Conservation (phyloP, 345 rosid genomes). For the Citrus sp. region DNA sequence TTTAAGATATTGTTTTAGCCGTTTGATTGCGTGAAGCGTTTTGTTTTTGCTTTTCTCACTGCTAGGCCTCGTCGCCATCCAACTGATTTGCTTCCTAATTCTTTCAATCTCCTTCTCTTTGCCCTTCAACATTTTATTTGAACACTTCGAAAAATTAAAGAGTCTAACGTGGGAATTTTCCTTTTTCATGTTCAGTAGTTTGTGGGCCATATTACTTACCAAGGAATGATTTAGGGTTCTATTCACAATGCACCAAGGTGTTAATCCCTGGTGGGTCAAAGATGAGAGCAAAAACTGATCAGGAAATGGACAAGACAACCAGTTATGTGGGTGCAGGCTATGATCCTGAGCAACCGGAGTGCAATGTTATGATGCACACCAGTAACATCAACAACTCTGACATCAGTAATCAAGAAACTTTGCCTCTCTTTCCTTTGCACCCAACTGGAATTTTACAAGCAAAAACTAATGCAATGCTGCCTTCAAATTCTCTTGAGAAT, state of each 20-base stretch:
- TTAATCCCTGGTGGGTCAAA: conserved; percentile 27
- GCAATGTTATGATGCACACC: background rate
- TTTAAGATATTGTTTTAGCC: background rate
- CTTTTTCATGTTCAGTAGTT: conserved; percentile 23
- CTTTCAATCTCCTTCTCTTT: background rate
- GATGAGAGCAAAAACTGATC: conserved; percentile 23
- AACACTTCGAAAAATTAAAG: background rate
- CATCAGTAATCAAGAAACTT: conserved; percentile 25
- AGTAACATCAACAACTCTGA: background rate
- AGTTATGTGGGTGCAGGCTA: background rate
- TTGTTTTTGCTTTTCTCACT: background rate
- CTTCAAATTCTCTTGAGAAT: conserved; percentile 4
- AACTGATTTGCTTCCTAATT: background rate
- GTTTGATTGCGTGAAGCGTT: conserved; percentile 3
- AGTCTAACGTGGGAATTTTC: background rate
- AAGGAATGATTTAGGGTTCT: conserved; percentile 36
- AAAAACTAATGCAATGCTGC: background rate
- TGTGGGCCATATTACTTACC: conserved; percentile 37
- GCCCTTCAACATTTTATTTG: background rate
- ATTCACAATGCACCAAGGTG: conserved; percentile 32
- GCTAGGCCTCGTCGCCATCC: background rate
- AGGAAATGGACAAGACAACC: conserved; percentile 11
- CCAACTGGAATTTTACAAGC: conserved; percentile 41
- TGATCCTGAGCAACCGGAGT: conserved; percentile 4
- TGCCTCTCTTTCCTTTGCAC: conserved; percentile 56